These are phyloP conservation scores for Starmerella gropengiesseri DNA, from an alignment of 805 yeast species.

Conservation along the genomic window DNA sequence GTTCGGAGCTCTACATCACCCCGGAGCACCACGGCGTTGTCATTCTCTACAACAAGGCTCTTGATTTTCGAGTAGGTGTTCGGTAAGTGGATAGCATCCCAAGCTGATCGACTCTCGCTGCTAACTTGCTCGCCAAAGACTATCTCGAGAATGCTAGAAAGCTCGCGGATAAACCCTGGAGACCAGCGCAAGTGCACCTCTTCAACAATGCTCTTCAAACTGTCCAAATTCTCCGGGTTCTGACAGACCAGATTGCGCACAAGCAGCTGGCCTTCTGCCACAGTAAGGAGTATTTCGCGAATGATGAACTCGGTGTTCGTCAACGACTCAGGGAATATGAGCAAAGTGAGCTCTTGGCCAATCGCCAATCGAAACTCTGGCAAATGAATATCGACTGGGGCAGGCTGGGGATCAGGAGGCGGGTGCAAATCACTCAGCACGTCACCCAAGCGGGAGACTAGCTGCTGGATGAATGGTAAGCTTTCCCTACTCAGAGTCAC, in stretches of 20 bases:
- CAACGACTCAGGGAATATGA: slow-evolving; percentile 17
- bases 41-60: background rate
- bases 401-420: slow-evolving; percentile 17
- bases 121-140: background rate
- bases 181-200: background rate
- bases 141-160: background rate
- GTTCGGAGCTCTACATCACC: slow-evolving; percentile 1
- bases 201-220: background rate
- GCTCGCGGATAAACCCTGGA: background rate
- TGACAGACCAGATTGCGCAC: slow-evolving; percentile 4
- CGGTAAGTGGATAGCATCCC: background rate
- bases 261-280: slow-evolving; percentile 19
- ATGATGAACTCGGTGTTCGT: slow-evolving; percentile 8
- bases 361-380: slow-evolving; percentile 20
- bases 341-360: slow-evolving; percentile 14
- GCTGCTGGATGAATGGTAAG: background rate
- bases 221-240: background rate
- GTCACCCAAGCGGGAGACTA: background rate
- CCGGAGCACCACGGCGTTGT: background rate
- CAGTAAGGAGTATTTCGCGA: slow-evolving; percentile 16
- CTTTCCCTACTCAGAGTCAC: slow-evolving; percentile 1
- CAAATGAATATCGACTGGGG: slow-evolving; percentile 13
- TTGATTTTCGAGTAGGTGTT: background rate
- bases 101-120: background rate
- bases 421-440: slow-evolving; percentile 6